A percentile compares a stretch with the other conserved stretches of the same genome.
These are phyloP conservation scores for Eutrema japonicum DNA, from an alignment of 345 rosid genomes.

Conservation along the genomic window DNA sequence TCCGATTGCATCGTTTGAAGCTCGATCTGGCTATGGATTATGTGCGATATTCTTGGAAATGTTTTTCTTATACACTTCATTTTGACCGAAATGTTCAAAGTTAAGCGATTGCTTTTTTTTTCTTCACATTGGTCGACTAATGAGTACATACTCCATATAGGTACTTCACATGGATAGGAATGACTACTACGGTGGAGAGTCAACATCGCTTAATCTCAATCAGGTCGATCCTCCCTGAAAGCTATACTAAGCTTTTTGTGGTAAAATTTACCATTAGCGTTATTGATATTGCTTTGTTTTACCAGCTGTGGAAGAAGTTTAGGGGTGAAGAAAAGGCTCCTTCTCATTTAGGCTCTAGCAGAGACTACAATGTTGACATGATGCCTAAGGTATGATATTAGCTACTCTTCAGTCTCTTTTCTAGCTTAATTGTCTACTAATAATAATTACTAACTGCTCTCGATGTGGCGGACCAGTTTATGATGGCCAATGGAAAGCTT, in stretches of 20 bases:
- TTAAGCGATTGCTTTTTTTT: neutral
- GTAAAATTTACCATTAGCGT: neutral
- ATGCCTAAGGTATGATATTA: slow-evolving; percentile 72
- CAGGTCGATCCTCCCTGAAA: slow-evolving; percentile 56
- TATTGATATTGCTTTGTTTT: slow-evolving; percentile 32
- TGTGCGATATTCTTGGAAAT: neutral
- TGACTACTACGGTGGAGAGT: slow-evolving; percentile 97
- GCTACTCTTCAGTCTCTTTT: slow-evolving; percentile 21
- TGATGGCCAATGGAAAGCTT: slow-evolving; percentile 98
- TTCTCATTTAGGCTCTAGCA: slow-evolving; percentile 84
- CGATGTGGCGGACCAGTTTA: slow-evolving; percentile 57
- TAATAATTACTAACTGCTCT: neutral
- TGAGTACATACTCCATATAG: slow-evolving; percentile 43
- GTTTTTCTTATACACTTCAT: neutral
- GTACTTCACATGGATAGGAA: slow-evolving; percentile 99
- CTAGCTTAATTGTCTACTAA: neutral
- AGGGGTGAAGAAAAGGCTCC: slow-evolving; percentile 91
- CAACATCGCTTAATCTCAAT: slow-evolving; percentile 92
- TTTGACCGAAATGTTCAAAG: neutral
- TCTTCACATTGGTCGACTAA: neutral
- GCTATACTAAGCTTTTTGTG: neutral
- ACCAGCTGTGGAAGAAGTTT: slow-evolving; percentile 95
- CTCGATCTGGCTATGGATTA: slow-evolving; percentile 25
- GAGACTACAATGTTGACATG: slow-evolving; percentile 99
- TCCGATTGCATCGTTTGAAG: neutral